Conservation (phyloP, 805 yeast genomes). For the Cyberlindnera euphorbiae region DNA sequence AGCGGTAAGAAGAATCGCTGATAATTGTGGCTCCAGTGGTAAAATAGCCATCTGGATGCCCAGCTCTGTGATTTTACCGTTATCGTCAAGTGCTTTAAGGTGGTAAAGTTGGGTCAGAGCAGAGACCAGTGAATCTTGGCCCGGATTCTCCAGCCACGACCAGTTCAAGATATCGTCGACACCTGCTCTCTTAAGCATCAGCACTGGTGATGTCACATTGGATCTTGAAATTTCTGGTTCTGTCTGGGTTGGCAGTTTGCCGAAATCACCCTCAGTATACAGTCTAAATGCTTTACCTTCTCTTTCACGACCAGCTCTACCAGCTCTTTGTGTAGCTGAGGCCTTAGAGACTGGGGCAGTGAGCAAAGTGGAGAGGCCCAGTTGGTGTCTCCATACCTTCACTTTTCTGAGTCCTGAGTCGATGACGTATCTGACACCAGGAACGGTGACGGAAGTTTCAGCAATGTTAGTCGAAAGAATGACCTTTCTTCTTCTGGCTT, state of each 20-base stretch:
- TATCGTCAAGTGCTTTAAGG: slow-evolving; percentile 71
- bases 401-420: slow-evolving; percentile 93
- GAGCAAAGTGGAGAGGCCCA: slow-evolving; percentile 87
- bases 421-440: slow-evolving; percentile 88
- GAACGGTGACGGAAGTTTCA: slow-evolving; percentile 93
- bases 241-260: slow-evolving; percentile 64
- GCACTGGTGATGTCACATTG: slow-evolving; percentile 78
- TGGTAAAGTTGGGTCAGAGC: slow-evolving; percentile 77
- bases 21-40: slow-evolving; percentile 89
- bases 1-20: slow-evolving; percentile 79
- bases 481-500: slow-evolving; percentile 71
- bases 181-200: slow-evolving; percentile 78
- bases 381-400: slow-evolving; percentile 89
- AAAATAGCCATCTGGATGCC: slow-evolving; percentile 86
- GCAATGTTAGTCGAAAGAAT: slow-evolving; percentile 94
- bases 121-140: slow-evolving; percentile 64
- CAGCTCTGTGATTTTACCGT: slow-evolving; percentile 68
- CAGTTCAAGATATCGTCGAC: slow-evolving; percentile 80
- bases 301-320: slow-evolving; percentile 99
- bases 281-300: slow-evolving; percentile 86
- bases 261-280: slow-evolving; percentile 69
- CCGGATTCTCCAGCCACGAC: slow-evolving; percentile 93
- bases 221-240: slow-evolving; percentile 91
- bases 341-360: slow-evolving; percentile 93
- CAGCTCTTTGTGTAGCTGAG: slow-evolving; percentile 91